phyloP scores from a whole-genome alignment of 2,329 filamentous ascomycete species.

The Arthrobotrys pseudoclavata region DNA sequence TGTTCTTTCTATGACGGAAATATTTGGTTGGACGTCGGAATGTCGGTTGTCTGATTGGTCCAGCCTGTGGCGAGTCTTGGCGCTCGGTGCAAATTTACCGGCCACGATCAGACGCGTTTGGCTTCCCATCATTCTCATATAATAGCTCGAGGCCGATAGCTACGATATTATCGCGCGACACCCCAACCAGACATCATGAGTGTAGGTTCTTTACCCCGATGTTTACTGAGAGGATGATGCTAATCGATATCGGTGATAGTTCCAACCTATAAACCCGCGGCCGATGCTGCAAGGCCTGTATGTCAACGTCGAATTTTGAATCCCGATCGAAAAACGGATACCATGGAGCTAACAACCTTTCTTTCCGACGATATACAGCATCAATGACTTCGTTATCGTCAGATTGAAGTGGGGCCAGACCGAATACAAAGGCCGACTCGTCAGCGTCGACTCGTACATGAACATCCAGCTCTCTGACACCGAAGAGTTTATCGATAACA shows the following conservation, averaged over 20 bases:
- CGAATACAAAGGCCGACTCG: slow-evolving; percentile 93
- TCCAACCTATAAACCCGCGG: slow-evolving; percentile 95
- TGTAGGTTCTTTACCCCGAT: slow-evolving; percentile 19
- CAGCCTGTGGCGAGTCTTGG: slow-evolving; percentile 40
- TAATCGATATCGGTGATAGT: slow-evolving; percentile 68
- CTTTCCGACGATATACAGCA: slow-evolving; percentile 68
- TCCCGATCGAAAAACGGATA: not conserved
- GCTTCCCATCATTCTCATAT: slow-evolving; percentile 6
- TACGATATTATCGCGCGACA: slow-evolving; percentile 15
- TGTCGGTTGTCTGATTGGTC: slow-evolving; percentile 55
- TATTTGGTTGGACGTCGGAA: slow-evolving; percentile 56
- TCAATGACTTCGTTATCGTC: slow-evolving; percentile 90
- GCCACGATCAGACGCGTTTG: slow-evolving; percentile 46
- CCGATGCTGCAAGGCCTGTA: slow-evolving; percentile 95
- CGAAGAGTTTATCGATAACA: slow-evolving; percentile 90
- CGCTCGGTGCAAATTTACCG: slow-evolving; percentile 52
- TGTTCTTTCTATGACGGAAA: slow-evolving; percentile 57
- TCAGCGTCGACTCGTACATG: slow-evolving; percentile 98
- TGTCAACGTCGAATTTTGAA: slow-evolving; percentile 65
- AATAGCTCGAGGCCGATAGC: not conserved
- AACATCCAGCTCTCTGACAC: slow-evolving; percentile 93
- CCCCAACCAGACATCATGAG: slow-evolving; percentile 49
- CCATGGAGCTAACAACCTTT: not conserved
- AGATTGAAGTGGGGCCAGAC: slow-evolving; percentile 98
- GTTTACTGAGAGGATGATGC: not conserved